Evolutionary conservation across 2,329 filamentous ascomycete genomes (phyloP).

Genomic region (Incumbomyces delicatus): DNA sequence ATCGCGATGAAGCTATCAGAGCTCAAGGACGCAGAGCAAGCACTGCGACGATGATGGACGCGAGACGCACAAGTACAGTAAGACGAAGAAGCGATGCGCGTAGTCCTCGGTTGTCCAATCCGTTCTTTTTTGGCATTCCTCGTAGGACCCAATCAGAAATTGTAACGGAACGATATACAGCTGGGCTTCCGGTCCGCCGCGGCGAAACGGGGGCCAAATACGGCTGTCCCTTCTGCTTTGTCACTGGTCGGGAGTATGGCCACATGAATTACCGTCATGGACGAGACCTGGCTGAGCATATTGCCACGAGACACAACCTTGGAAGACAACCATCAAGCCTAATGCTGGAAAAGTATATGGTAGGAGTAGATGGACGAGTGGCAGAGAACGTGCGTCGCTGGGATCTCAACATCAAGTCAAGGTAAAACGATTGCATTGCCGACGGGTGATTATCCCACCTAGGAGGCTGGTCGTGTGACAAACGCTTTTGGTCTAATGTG

Average conservation of each 20-base stretch:
- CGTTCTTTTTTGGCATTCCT: not conserved
- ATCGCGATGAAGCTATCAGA: not conserved
- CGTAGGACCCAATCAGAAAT: not conserved
- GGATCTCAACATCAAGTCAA: constrained; percentile 19
- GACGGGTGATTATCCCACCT: not conserved
- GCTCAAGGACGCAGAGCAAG: not conserved
- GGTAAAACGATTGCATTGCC: not conserved
- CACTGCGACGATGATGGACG: not conserved
- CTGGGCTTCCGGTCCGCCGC: not conserved
- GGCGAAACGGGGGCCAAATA: constrained; percentile 9
- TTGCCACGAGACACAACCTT: constrained; percentile 11
- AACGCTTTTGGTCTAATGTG: too few relatives aligned
- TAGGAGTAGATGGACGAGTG: constrained; percentile 15
- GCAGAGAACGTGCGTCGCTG: constrained; percentile 12
- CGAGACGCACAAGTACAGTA: not conserved
- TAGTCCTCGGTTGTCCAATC: constrained; percentile 1
- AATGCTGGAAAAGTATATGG: constrained; percentile 16
- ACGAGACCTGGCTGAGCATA: constrained; percentile 16
- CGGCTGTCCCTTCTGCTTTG: constrained; percentile 20
- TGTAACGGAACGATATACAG: not conserved
- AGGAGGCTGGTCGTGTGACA: too few relatives aligned
- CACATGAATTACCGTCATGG: constrained; percentile 11
- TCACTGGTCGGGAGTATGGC: constrained; percentile 11
- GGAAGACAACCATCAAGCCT: constrained; percentile 10
- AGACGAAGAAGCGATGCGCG: not conserved